Evolutionary conservation across 2,329 filamentous ascomycete genomes (phyloP).

Genomic region (Cytospora chrysosperma): DNA sequence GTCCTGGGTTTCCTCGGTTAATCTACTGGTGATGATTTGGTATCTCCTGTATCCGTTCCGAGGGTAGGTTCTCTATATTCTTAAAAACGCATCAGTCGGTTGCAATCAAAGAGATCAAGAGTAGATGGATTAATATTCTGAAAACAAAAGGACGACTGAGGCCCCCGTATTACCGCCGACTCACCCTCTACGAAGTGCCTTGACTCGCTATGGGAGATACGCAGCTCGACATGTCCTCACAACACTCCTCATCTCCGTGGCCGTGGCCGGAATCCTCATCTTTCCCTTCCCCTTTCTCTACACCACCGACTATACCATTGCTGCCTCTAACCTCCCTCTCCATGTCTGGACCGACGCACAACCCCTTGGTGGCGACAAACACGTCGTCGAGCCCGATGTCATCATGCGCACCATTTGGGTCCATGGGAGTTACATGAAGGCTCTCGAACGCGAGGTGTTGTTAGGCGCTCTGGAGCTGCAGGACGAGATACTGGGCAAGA

Average conservation of each 20-base stretch:
- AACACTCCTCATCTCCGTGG: slow-evolving; percentile 72
- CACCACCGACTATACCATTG: slow-evolving; percentile 68
- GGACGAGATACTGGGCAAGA: slow-evolving; percentile 64
- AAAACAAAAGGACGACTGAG: slow-evolving; percentile 63
- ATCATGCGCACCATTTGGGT: slow-evolving; percentile 81
- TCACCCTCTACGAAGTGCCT: slow-evolving; percentile 64
- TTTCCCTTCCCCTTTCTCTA: slow-evolving; percentile 77
- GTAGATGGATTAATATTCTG: slow-evolving; percentile 4
- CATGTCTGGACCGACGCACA: slow-evolving; percentile 80
- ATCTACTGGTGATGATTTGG: slow-evolving; percentile 61
- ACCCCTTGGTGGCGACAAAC: slow-evolving; percentile 53
- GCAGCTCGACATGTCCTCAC: slow-evolving; percentile 72
- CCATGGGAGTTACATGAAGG: slow-evolving; percentile 77
- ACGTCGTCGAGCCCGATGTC: slow-evolving; percentile 61
- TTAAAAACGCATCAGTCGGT: neutral
- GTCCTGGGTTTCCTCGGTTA: slow-evolving; percentile 15
- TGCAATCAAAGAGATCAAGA: neutral
- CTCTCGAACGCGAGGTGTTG: slow-evolving; percentile 64
- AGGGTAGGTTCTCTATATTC: slow-evolving; percentile 55
- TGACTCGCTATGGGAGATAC: slow-evolving; percentile 68
- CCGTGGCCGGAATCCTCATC: slow-evolving; percentile 66
- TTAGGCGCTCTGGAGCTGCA: slow-evolving; percentile 68
- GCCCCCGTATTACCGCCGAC: slow-evolving; percentile 63
- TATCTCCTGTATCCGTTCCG: slow-evolving; percentile 74
- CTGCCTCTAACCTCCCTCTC: slow-evolving; percentile 69